Percentiles rank a stretch among this genome's conserved stretches.
Conservation (phyloP, 2,329 filamentous ascomycete species). For the Arthrinium phaeospermum region DNA sequence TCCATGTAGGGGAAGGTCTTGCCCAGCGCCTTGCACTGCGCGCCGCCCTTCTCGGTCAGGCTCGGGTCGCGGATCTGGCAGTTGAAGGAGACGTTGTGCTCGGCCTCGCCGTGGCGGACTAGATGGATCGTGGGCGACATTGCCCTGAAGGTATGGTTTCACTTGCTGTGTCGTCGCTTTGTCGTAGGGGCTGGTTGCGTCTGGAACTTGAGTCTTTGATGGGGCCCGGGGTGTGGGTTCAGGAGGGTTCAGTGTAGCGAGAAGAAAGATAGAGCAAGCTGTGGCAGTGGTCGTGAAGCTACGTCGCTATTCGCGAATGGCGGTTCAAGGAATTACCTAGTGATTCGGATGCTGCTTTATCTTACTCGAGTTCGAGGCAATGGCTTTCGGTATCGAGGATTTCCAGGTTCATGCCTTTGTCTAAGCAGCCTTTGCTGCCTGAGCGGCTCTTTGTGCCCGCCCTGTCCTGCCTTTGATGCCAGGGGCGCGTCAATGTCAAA, state of each 20-base stretch:
- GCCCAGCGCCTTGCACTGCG: constrained; percentile 71
- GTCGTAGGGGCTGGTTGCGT: background rate
- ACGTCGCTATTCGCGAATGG: background rate
- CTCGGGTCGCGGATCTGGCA: constrained; percentile 72
- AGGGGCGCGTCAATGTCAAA: background rate
- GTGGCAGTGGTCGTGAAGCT: background rate
- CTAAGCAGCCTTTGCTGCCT: background rate
- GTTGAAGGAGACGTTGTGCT: constrained; percentile 75
- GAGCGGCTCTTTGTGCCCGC: background rate
- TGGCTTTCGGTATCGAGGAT: background rate
- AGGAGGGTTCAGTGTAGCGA: background rate
- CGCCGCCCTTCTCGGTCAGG: constrained; percentile 72
- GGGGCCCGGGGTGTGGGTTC: background rate
- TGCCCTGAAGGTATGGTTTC: constrained; percentile 21
- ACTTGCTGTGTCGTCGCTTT: background rate
- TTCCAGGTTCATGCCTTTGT: background rate
- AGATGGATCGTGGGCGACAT: constrained; percentile 63
- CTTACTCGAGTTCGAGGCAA: background rate
- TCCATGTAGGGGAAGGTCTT: constrained; percentile 66
- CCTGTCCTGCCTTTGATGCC: background rate
- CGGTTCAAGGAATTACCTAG: background rate
- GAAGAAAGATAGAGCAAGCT: background rate
- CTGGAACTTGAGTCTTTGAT: background rate
- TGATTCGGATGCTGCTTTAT: background rate
- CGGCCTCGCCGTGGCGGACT: constrained; percentile 75